A percentile compares a stretch with the other conserved stretches of the same genome.
phyloP scores from a whole-genome alignment of 2,329 filamentous ascomycete species.

The Scedosporium aurantiacum region DNA sequence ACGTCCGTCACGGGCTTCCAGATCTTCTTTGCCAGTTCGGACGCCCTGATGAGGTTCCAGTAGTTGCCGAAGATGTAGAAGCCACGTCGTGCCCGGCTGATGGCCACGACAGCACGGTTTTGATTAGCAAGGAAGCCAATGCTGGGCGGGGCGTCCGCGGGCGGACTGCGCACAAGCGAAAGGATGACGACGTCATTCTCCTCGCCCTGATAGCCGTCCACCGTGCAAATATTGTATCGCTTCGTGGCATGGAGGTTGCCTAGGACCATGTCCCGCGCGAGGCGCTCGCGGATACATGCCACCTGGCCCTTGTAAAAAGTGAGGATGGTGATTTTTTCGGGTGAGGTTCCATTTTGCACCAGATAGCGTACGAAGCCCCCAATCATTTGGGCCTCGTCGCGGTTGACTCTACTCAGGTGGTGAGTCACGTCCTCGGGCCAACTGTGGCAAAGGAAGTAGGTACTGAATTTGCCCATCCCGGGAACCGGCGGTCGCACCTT shows the following conservation, averaged over 20 bases:
- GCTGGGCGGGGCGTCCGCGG: slow-evolving; percentile 19
- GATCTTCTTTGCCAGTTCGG: slow-evolving; percentile 23
- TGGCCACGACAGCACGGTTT: slow-evolving; percentile 47
- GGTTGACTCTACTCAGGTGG: slow-evolving; percentile 58
- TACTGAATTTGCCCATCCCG: slow-evolving; percentile 27
- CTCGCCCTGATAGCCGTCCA: slow-evolving; percentile 85
- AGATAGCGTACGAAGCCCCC: slow-evolving; percentile 63
- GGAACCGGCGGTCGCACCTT: slow-evolving; percentile 27
- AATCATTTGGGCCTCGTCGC: slow-evolving; percentile 65
- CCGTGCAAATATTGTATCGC: slow-evolving; percentile 57
- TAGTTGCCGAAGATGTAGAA: slow-evolving; percentile 81
- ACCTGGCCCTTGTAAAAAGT: slow-evolving; percentile 85
- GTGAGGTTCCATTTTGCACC: slow-evolving; percentile 49
- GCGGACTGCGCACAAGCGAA: slow-evolving; percentile 66
- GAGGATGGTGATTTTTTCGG: slow-evolving; percentile 61
- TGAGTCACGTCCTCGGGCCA: slow-evolving; percentile 55
- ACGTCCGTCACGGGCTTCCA: slow-evolving; percentile 20
- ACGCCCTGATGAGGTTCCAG: slow-evolving; percentile 35
- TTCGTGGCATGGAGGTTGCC: slow-evolving; percentile 14
- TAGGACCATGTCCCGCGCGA: slow-evolving; percentile 24
- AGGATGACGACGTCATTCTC: slow-evolving; percentile 77
- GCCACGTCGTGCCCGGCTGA: slow-evolving; percentile 62
- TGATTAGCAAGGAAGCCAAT: slow-evolving; percentile 65
- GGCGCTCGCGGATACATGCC: slow-evolving; percentile 44
- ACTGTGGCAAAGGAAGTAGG: slow-evolving; percentile 34